A percentile compares a stretch with the other conserved stretches of the same genome.
These are phyloP conservation scores for Aspergillus funiculosus DNA, from an alignment of 495 filamentous ascomycete species.

Conservation along the genomic window DNA sequence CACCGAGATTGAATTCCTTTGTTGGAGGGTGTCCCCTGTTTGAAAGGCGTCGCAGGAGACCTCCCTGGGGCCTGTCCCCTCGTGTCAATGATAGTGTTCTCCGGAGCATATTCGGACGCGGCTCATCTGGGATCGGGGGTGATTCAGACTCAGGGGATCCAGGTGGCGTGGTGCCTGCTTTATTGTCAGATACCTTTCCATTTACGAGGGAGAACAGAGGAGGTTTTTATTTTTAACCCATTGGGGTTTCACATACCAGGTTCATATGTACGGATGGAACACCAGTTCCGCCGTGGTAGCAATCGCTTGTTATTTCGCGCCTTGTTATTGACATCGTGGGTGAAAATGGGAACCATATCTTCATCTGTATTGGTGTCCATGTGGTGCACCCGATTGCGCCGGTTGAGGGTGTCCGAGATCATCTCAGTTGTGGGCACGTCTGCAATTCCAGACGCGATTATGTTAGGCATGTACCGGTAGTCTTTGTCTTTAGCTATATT, in stretches of 20 bases:
- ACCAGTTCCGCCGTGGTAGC: constrained; percentile 91
- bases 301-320: constrained; percentile 83
- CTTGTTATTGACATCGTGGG: constrained; percentile 80
- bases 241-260: constrained; percentile 45
- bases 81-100: constrained; percentile 61
- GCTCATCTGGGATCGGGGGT: constrained; percentile 31
- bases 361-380: constrained; percentile 71
- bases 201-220: no score
- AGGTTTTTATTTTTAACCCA: neutral
- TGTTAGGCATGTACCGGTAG: constrained; percentile 86
- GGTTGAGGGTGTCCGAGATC: constrained; percentile 87
- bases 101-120: constrained; percentile 46
- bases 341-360: constrained; percentile 90
- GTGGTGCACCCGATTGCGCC: constrained; percentile 89
- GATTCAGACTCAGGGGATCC: constrained; percentile 45
- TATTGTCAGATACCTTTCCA: constrained; percentile 7
- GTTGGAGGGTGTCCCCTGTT: constrained; percentile 39
- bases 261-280: constrained; percentile 75
- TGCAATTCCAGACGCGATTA: constrained; percentile 88
- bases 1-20: constrained; percentile 36
- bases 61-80: constrained; percentile 42
- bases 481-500: constrained; percentile 75
- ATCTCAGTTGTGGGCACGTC: constrained; percentile 86
- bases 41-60: constrained; percentile 53
- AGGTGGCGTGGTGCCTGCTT: constrained; percentile 55